Evolutionary conservation across 805 yeast species (phyloP).

Genomic region (Candida koratica): DNA sequence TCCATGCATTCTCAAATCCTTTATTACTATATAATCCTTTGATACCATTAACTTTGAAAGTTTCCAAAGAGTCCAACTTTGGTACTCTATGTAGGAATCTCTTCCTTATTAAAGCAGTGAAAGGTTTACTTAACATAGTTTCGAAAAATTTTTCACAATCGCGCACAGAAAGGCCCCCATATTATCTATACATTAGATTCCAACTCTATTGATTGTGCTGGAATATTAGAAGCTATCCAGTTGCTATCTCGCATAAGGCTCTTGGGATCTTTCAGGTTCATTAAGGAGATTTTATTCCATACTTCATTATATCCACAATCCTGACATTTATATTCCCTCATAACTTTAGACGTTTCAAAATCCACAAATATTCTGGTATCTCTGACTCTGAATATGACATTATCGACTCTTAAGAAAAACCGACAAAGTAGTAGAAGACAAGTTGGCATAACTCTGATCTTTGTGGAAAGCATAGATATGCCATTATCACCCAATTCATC

Average conservation of each 20-base stretch:
- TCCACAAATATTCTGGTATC: constrained; percentile 86
- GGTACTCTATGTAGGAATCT: constrained; percentile 65
- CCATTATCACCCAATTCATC: constrained; percentile 98
- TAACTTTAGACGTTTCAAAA: constrained; percentile 55
- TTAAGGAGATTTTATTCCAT: constrained; percentile 22
- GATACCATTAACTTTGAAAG: constrained; percentile 47
- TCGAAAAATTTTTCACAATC: constrained; percentile 8
- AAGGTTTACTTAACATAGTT: constrained; percentile 4
- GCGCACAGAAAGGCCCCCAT: not conserved
- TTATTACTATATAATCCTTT: constrained; percentile 58
- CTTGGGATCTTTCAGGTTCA: constrained; percentile 34
- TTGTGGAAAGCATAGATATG: constrained; percentile 68
- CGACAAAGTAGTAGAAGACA: constrained; percentile 71
- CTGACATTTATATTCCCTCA: constrained; percentile 75
- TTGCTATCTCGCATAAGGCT: constrained; percentile 63
- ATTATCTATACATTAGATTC: not conserved
- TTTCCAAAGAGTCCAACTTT: constrained; percentile 38
- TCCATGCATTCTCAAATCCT: constrained; percentile 77
- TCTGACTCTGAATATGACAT: constrained; percentile 75
- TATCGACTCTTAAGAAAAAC: constrained; percentile 83
- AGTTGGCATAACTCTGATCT: constrained; percentile 84
- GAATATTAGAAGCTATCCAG: constrained; percentile 65
- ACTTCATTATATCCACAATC: constrained; percentile 34
- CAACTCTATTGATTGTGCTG: constrained; percentile 24
- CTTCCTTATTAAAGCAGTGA: constrained; percentile 5